A percentile compares a stretch with the other conserved stretches of the same genome.
Conservation (phyloP, 768 basidiomycete species). For the Tephrocybe sp. region DNA sequence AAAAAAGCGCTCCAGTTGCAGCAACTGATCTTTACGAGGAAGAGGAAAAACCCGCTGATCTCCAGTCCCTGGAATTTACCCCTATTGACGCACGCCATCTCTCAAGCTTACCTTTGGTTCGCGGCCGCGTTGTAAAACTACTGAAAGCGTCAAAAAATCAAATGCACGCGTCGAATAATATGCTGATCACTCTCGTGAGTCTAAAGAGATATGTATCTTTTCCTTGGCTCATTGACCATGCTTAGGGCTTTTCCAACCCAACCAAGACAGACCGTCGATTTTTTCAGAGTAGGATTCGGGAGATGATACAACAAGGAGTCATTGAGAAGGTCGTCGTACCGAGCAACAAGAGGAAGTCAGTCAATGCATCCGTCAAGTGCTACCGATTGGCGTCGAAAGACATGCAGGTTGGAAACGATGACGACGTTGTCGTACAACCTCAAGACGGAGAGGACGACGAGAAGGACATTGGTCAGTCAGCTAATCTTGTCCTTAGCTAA, state of each 20-base stretch:
- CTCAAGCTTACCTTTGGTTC: conserved; percentile 72
- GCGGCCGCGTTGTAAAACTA: conserved; percentile 68
- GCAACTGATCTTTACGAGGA: conserved; percentile 29
- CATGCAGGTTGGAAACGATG: conserved; percentile 31
- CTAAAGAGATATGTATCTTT: background rate
- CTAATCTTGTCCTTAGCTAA: background rate
- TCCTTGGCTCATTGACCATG: background rate
- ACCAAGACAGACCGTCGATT: conserved; percentile 80
- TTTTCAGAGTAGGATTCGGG: conserved; percentile 72
- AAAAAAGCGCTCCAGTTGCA: conserved; percentile 11
- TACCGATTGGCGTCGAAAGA: conserved; percentile 61
- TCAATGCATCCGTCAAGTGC: conserved; percentile 56
- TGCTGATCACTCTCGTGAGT: conserved; percentile 76
- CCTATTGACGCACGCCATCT: conserved; percentile 79
- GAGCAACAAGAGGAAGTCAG: conserved; percentile 47
- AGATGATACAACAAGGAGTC: conserved; percentile 69
- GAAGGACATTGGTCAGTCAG: conserved; percentile 30
- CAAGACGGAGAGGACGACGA: conserved; percentile 43
- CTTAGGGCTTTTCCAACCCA: conserved; percentile 74
- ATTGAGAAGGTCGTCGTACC: conserved; percentile 78
- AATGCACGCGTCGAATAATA: conserved; percentile 72
- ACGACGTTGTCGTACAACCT: conserved; percentile 35
- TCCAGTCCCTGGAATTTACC: conserved; percentile 52
- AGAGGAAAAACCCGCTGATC: conserved; percentile 32
- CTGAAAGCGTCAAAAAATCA: conserved; percentile 68